Evolutionary conservation across 306 rosid genomes (phyloP).

Genomic region (Acmispon strigosus): DNA sequence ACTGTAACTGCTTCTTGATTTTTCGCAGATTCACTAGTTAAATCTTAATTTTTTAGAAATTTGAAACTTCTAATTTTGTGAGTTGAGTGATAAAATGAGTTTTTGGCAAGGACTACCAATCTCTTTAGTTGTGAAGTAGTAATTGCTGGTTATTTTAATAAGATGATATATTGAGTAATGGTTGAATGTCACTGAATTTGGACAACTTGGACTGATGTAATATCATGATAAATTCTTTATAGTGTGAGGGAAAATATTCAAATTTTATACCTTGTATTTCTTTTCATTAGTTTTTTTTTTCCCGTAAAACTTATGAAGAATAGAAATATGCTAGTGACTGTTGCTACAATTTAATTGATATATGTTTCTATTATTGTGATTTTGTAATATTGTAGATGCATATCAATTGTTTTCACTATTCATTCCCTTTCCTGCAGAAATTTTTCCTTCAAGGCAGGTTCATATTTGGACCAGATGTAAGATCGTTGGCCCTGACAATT

Average conservation of each 20-base stretch:
- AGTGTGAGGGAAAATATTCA: not conserved
- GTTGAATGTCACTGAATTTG: not conserved
- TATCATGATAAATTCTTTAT: not conserved
- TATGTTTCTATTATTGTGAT: not conserved
- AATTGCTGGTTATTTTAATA: not conserved
- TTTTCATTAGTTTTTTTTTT: not conserved
- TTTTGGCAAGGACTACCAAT: not conserved
- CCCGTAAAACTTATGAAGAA: not conserved
- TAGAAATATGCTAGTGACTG: not conserved
- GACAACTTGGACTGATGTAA: not conserved
- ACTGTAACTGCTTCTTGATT: not conserved
- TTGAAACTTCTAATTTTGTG: not conserved
- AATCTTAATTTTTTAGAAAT: not conserved
- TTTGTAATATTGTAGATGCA: not conserved
- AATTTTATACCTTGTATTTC: not conserved
- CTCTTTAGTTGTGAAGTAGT: not conserved
- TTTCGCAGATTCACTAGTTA: not conserved
- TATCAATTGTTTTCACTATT: not conserved
- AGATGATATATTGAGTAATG: not conserved
- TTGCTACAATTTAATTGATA: not conserved
- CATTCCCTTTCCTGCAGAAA: slow-evolving; percentile 51
- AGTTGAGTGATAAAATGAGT: not conserved
- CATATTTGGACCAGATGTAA: slow-evolving; percentile 94
- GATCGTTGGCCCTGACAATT: slow-evolving; percentile 79
- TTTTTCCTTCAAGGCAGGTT: slow-evolving; percentile 90